Conservation (phyloP, 352 stramenopile genomes). For the Phytophthora foliorum region DNA sequence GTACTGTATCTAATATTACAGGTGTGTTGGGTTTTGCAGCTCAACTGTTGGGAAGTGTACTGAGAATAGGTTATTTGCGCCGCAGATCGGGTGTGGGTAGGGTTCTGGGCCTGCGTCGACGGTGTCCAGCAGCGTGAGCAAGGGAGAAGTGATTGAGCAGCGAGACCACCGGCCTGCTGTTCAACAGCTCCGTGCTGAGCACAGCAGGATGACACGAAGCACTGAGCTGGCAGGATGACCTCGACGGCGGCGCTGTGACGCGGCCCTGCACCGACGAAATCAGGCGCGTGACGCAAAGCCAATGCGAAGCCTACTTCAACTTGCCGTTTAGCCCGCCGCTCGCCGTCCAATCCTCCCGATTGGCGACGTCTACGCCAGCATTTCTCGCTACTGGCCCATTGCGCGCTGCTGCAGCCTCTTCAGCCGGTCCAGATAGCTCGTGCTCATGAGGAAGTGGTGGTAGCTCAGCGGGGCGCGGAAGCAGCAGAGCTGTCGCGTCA, state of each 20-base stretch:
- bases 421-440: conserved; percentile 61
- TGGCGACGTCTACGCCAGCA: not conserved
- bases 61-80: too few species aligned
- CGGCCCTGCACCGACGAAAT: conserved; percentile 30
- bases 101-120: too few species aligned
- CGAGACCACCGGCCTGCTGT: conserved; percentile 9
- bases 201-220: not conserved
- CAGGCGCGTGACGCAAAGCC: conserved; percentile 37
- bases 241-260: conserved; percentile 16
- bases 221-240: not conserved
- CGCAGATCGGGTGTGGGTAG: too few species aligned
- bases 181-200: not conserved
- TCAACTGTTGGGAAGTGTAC: too few species aligned
- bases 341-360: conserved; percentile 28
- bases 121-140: too few species aligned
- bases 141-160: too few species aligned
- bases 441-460: conserved; percentile 61
- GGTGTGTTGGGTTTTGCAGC: too few species aligned
- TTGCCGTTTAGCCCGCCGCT: conserved; percentile 7
- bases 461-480: conserved; percentile 37
- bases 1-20: too few species aligned
- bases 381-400: conserved; percentile 17
- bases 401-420: conserved; percentile 28
- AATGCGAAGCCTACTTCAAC: conserved; percentile 26
- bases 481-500: conserved; percentile 29